Evolutionary conservation across 2,329 filamentous ascomycete genomes (phyloP).

Genomic region (Trichoderma asperellum): DNA sequence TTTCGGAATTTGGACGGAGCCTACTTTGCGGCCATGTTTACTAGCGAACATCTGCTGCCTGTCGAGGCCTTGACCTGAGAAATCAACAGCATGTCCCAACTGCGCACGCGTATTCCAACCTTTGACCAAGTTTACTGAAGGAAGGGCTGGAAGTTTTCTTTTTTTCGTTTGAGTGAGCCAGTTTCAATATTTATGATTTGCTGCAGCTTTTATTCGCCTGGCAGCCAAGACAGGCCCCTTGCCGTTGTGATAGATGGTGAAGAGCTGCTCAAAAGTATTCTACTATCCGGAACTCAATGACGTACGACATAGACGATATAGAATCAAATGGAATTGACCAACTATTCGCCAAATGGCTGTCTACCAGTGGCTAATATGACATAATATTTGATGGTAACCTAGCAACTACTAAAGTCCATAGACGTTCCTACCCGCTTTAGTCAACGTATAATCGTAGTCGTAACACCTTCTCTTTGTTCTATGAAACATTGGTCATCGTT

Average conservation of each 20-base stretch:
- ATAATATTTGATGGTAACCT: not conserved
- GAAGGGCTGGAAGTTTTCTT: not conserved
- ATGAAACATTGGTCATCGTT: not conserved
- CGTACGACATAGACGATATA: not conserved
- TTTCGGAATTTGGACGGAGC: slow-evolving; percentile 28
- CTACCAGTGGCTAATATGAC: not conserved
- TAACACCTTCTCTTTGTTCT: not conserved
- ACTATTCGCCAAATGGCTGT: not conserved
- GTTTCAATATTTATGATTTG: not conserved
- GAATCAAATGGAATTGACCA: not conserved
- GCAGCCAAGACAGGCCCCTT: not conserved
- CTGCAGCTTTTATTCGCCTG: not conserved
- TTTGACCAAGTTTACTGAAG: not conserved
- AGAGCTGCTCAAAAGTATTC: not conserved
- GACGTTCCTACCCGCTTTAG: not conserved
- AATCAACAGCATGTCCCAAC: slow-evolving; percentile 32
- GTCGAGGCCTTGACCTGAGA: slow-evolving; percentile 36
- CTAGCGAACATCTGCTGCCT: slow-evolving; percentile 37
- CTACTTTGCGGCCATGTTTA: slow-evolving; percentile 37
- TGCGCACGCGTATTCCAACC: slow-evolving; percentile 2
- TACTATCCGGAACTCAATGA: not conserved
- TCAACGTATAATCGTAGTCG: not conserved
- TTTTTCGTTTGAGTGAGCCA: slow-evolving; percentile 4
- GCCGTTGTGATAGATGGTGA: not conserved
- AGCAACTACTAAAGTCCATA: not conserved